phyloP scores from a whole-genome alignment of 192 early-diverging fungal genomes.

The Entophlyctis luteolus region DNA sequence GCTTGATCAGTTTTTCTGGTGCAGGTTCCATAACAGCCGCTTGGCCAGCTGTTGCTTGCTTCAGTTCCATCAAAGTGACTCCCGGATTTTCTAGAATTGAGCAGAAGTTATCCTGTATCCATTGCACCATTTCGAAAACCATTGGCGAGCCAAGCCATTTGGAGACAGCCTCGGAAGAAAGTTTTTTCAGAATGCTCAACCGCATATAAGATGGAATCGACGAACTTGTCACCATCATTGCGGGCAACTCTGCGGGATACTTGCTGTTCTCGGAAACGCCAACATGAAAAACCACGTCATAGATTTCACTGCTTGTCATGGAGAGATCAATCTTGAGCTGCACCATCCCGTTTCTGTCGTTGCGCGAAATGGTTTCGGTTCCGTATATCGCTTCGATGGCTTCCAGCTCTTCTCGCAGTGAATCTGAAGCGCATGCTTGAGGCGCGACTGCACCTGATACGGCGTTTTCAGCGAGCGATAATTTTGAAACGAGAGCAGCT shows the following conservation, averaged over 20 bases:
- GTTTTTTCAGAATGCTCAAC: slow-evolving; percentile 25
- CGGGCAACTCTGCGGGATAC: slow-evolving; percentile 68
- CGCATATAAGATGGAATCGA: slow-evolving; percentile 66
- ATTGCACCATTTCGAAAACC: slow-evolving; percentile 40
- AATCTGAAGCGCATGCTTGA: slow-evolving; percentile 44
- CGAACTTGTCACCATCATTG: slow-evolving; percentile 62
- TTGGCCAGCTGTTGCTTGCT: background rate
- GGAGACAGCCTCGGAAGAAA: slow-evolving; percentile 16
- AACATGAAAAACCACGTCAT: slow-evolving; percentile 53
- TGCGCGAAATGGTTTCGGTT: background rate
- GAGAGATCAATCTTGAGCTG: slow-evolving; percentile 9
- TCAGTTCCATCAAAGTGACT: slow-evolving; percentile 4
- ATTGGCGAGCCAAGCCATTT: slow-evolving; percentile 38
- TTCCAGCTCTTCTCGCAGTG: slow-evolving; percentile 59
- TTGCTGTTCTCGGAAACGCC: slow-evolving; percentile 51
- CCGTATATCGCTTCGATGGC: slow-evolving; percentile 69
- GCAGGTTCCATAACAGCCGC: background rate
- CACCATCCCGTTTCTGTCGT: slow-evolving; percentile 15
- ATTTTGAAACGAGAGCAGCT: slow-evolving; percentile 47
- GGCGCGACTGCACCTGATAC: slow-evolving; percentile 28
- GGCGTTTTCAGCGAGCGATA: slow-evolving; percentile 37
- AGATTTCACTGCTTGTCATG: slow-evolving; percentile 32
- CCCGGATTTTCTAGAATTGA: slow-evolving; percentile 29
- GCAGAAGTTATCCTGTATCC: slow-evolving; percentile 36
- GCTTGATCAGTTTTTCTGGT: background rate